A percentile compares a stretch with the other conserved stretches of the same genome.
Evolutionary conservation across 345 rosid species (phyloP).

Genomic region (Firmiana major): DNA sequence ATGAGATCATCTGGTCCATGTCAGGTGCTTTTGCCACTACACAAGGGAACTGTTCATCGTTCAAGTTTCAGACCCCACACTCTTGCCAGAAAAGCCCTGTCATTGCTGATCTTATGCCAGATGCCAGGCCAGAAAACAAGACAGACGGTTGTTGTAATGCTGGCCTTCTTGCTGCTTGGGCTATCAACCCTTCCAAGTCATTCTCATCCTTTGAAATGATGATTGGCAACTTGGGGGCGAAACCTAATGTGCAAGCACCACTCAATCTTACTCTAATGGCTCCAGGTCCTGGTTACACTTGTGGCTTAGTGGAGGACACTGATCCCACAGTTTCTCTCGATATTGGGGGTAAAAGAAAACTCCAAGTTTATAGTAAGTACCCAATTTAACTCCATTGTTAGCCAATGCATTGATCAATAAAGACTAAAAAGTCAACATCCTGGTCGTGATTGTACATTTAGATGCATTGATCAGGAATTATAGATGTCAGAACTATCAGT

Average conservation of each 20-base stretch:
- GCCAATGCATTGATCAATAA: not conserved
- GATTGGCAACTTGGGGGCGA: conserved; percentile 35
- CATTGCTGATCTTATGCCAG: conserved; percentile 41
- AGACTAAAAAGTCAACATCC: not conserved
- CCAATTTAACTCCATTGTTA: not conserved
- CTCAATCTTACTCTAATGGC: conserved; percentile 41
- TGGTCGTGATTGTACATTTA: not conserved
- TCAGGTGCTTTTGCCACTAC: conserved; percentile 52
- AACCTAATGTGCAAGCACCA: conserved; percentile 31
- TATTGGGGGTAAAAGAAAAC: conserved; percentile 45
- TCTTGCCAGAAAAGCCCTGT: conserved; percentile 42
- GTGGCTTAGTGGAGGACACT: conserved; percentile 35
- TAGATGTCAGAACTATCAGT: not conserved
- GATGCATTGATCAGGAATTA: not conserved
- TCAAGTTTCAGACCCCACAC: conserved; percentile 35
- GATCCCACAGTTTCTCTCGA: conserved; percentile 38
- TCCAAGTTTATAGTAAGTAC: conserved; percentile 50
- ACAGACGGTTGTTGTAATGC: conserved; percentile 42
- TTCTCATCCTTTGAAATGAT: conserved; percentile 45
- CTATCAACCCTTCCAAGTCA: conserved; percentile 45
- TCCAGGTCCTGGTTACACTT: conserved; percentile 58
- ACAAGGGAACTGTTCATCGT: conserved; percentile 44
- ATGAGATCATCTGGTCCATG: conserved; percentile 44
- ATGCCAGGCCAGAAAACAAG: conserved; percentile 21
- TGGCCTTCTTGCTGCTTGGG: conserved; percentile 46